phyloP scores from a whole-genome alignment of 176 grass and related monocot genomes.

The Oryza longistaminata region DNA sequence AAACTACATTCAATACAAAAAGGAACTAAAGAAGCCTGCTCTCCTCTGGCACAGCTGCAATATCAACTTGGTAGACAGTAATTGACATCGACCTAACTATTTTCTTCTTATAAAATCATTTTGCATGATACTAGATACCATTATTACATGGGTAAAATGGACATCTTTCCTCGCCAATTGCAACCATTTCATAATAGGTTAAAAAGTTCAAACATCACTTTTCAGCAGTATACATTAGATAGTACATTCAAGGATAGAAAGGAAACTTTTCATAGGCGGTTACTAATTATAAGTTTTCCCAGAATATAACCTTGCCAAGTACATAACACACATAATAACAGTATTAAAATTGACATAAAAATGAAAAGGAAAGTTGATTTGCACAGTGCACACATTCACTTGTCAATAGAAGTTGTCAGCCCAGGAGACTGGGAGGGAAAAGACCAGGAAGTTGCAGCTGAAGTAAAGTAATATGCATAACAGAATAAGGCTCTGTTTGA shows the following conservation, averaged over 20 bases:
- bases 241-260: neutral
- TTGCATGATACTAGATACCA: neutral
- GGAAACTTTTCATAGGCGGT: neutral
- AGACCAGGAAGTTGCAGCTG: neutral
- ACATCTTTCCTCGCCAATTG: slow-evolving; percentile 12
- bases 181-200: slow-evolving; percentile 20
- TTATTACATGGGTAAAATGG: slow-evolving; percentile 14
- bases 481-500: neutral
- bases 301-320: neutral
- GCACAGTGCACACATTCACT: neutral
- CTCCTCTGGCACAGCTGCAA: slow-evolving; percentile 14
- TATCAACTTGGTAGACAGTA: slow-evolving; percentile 26
- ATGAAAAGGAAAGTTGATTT: neutral
- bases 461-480: neutral
- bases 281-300: neutral
- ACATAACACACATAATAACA: neutral
- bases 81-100: slow-evolving; percentile 8
- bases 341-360: neutral
- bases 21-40: neutral
- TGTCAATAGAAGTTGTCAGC: neutral
- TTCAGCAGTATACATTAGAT: slow-evolving; percentile 5
- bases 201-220: slow-evolving; percentile 25
- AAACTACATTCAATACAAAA: neutral
- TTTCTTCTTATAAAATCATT: neutral
- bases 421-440: neutral